phyloP scores from a whole-genome alignment of 768 basidiomycete genomes.

The Lentinula edodes region DNA sequence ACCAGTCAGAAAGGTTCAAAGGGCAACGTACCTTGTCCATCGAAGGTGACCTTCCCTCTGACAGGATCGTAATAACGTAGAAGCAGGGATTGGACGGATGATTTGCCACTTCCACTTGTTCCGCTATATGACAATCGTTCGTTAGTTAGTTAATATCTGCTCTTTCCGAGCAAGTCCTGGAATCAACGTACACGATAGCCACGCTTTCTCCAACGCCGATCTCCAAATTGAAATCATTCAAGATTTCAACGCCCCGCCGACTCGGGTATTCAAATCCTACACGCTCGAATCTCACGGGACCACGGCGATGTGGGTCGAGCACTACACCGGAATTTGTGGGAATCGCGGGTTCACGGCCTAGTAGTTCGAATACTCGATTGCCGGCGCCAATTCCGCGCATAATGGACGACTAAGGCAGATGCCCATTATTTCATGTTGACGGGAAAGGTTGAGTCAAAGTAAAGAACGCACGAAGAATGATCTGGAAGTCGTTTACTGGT shows the following conservation, averaged over 20 bases:
- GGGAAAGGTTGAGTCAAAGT: too few species aligned
- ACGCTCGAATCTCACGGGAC: constrained; percentile 74
- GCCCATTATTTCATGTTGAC: too few species aligned
- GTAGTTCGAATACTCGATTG: constrained; percentile 87
- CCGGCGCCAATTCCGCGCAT: constrained; percentile 98
- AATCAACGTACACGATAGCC: constrained; percentile 77
- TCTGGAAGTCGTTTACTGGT: constrained; percentile 19
- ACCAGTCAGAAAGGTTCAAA: background rate
- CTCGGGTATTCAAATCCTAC: constrained; percentile 89
- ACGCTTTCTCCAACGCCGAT: constrained; percentile 82
- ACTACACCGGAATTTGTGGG: constrained; percentile 55
- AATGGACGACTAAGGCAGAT: constrained; percentile 64
- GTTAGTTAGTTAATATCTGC: too few species aligned
- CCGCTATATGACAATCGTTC: constrained; percentile 45
- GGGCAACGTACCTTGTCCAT: constrained; percentile 64
- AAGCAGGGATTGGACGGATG: constrained; percentile 82
- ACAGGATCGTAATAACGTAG: constrained; percentile 87
- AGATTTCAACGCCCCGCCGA: constrained; percentile 71
- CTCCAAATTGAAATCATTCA: constrained; percentile 79
- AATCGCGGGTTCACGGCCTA: constrained; percentile 77
- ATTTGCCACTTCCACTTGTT: constrained; percentile 91
- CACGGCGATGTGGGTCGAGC: constrained; percentile 52
- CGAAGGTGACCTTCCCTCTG: constrained; percentile 76
- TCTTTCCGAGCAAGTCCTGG: background rate
- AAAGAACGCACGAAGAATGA: constrained; percentile 41